Conservation (phyloP, 306 rosid species). For the Neltuma alba region DNA sequence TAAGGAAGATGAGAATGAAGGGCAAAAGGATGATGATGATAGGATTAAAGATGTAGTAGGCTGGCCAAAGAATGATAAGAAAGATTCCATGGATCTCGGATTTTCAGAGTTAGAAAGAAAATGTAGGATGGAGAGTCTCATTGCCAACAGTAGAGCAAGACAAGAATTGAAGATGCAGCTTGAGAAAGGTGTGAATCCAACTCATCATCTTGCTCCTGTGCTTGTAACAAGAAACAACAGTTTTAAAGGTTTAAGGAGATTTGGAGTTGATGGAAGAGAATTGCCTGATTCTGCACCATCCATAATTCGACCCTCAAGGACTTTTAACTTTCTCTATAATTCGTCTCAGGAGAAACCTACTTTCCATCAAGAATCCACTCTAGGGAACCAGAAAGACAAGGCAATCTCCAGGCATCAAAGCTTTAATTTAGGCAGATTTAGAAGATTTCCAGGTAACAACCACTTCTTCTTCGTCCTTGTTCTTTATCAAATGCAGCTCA, state of each 20-base stretch:
- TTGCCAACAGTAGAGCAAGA: constrained; percentile 80
- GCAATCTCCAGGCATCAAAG: constrained; percentile 65
- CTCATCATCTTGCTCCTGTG: constrained; percentile 60
- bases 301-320: constrained; percentile 48
- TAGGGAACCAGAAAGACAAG: constrained; percentile 49
- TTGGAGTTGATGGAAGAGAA: constrained; percentile 45
- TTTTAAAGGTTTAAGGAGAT: constrained; percentile 29
- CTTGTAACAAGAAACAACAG: constrained; percentile 43
- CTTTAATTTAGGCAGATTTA: constrained; percentile 51
- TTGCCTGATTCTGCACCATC: constrained; percentile 94
- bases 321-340: constrained; percentile 84
- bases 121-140: constrained; percentile 78
- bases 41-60: constrained; percentile 50
- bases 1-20: constrained; percentile 38
- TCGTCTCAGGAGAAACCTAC: constrained; percentile 74
- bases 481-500: not conserved
- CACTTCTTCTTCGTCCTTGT: not conserved
- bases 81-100: constrained; percentile 65
- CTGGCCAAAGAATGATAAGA: constrained; percentile 60
- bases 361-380: constrained; percentile 63
- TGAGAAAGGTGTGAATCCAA: constrained; percentile 46
- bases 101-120: constrained; percentile 72
- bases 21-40: constrained; percentile 32
- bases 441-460: constrained; percentile 48
- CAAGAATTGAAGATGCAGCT: constrained; percentile 49